Conservation (phyloP, 371 early-diverging fungal genomes). For the Mortierella sp. region DNA sequence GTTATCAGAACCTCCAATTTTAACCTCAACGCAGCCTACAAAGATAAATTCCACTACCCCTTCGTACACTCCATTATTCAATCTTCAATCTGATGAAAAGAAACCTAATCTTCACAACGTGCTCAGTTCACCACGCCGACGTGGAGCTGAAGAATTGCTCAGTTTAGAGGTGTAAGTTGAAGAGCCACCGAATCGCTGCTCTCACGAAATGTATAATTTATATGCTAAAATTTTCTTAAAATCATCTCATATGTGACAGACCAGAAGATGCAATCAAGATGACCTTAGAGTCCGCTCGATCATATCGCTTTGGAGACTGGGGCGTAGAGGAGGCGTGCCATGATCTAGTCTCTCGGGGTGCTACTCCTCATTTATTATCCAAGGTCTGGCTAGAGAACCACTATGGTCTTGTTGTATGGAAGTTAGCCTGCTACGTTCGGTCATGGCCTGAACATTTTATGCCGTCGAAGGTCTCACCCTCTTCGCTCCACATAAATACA, state of each 20-base stretch:
- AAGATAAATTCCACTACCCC: not conserved
- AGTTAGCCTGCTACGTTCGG: conserved; percentile 72
- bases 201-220: not conserved
- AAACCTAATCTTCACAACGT: conserved; percentile 3
- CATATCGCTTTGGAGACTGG: conserved; percentile 60
- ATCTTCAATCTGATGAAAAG: conserved; percentile 7
- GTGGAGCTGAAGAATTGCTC: conserved; percentile 7
- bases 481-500: not conserved
- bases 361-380: conserved; percentile 55
- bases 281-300: conserved; percentile 48
- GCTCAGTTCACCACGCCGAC: conserved; percentile 11
- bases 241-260: conserved; percentile 28
- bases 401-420: conserved; percentile 81
- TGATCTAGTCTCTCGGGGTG: conserved; percentile 60
- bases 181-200: not conserved
- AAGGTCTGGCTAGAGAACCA: conserved; percentile 79
- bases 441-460: conserved; percentile 64
- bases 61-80: conserved; percentile 14
- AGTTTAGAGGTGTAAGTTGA: conserved; percentile 34
- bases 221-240: not conserved
- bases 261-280: conserved; percentile 52
- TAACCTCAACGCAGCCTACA: not conserved
- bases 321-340: conserved; percentile 60
- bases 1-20: not conserved
- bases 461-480: not conserved